Percentiles rank a stretch among this genome's conserved stretches.
Conservation (phyloP, 495 filamentous ascomycete genomes). For the Penicillium manginii region DNA sequence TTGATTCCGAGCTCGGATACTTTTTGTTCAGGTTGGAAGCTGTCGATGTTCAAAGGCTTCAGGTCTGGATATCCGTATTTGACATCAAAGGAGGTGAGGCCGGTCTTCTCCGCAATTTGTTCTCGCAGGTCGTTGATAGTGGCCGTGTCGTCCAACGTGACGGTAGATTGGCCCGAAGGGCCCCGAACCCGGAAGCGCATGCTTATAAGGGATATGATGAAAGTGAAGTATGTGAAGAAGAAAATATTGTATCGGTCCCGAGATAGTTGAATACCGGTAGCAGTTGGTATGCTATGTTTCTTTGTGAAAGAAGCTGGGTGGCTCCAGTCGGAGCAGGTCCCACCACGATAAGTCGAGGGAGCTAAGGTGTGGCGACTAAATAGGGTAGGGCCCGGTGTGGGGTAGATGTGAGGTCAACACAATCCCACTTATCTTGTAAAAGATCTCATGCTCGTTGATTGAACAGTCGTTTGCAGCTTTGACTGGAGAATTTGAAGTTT, state of each 20-base stretch:
- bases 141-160: conserved; percentile 67
- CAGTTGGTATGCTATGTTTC: too few relatives aligned
- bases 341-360: conserved; percentile 8
- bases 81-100: conserved; percentile 61
- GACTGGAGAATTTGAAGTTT: background rate
- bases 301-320: background rate
- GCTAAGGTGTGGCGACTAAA: background rate
- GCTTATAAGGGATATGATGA: background rate
- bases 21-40: conserved; percentile 45
- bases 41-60: conserved; percentile 64
- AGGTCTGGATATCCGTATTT: conserved; percentile 85
- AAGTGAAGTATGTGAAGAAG: background rate
- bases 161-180: conserved; percentile 61
- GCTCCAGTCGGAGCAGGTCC: conserved; percentile 1
- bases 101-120: conserved; percentile 59
- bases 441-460: too few relatives aligned
- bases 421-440: background rate
- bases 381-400: background rate
- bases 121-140: conserved; percentile 64
- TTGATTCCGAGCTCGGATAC: conserved; percentile 64
- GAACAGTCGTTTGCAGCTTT: too few relatives aligned
- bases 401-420: background rate
- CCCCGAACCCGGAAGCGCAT: conserved; percentile 69
- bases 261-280: too few relatives aligned
- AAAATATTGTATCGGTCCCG: background rate